Base-by-base conservation (phyloP, 2,329 filamentous ascomycete species). In the Pseudogymnoascus sp. region DNA sequence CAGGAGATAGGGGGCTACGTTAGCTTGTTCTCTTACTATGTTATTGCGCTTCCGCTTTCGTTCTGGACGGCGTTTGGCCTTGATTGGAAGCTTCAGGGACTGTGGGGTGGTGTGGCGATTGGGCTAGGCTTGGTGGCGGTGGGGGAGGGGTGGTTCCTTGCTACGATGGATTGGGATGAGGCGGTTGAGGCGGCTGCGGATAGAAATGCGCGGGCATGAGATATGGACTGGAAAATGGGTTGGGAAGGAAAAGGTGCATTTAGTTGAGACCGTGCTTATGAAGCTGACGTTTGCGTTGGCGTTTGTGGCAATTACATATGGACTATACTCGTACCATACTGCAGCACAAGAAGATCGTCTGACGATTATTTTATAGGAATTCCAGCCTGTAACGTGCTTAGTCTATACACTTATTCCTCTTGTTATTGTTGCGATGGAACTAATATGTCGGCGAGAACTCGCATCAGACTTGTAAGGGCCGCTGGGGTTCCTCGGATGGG, bases 1-100 rank as follows among this genome's bases (percentile, higher is more conserved):
- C 93, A 97, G 74, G 87, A 91, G 66, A 86, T 97, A 62, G 93
- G 93, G 10, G 92, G 93, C 0, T 96, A 93, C 68, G 87, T 92
- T 6, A 95, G 94, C 70, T 76, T 97, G 2, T 84, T 91, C 59
- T 87, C 88, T 21, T 97, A 97, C 77, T 99, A 97, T 74, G 78
- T 84, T 15, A 81, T 97, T 27, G 93, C 91, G 0, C 80, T 97
- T 74, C 93, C 94, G 0, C 84, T 96, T 35, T 91, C 88, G 39
- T 88, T 97, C 67, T 84, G 83, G 4, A 84, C 89, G 0, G 89
- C 87, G 0, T 96, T 97, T 73, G 88, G 85, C 0, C 76, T 92
- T 3, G 80, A 80, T 17, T 95, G 89, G 91, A 84, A 85, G 55
- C 77, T 97, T 38, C 80, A 84, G 62, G 93, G 93, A 0, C 78